These are phyloP conservation scores for Flaveria sonorensis DNA, from an alignment of 129 eudicot species.

Conservation along the genomic window DNA sequence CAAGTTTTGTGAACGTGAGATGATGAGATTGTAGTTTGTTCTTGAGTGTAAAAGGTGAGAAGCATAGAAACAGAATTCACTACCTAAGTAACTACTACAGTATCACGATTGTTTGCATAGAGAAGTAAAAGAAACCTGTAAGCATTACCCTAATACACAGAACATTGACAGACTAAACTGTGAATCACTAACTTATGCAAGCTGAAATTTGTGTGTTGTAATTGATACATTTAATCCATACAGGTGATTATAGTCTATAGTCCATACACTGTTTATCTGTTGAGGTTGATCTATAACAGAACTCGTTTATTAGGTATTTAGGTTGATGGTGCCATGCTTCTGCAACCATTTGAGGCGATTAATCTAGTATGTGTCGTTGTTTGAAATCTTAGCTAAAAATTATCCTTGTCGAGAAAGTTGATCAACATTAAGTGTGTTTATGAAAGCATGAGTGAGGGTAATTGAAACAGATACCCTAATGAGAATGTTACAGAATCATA, in stretches of 20 bases:
- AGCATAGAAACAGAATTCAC: not conserved
- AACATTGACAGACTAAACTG: not conserved
- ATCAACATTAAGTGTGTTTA: not conserved
- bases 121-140: too few species aligned
- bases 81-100: not conserved
- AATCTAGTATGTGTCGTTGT: not conserved
- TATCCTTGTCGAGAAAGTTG: not conserved
- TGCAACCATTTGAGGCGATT: not conserved
- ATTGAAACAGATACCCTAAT: not conserved
- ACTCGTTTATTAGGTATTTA: not conserved
- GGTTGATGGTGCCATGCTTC: conserved; percentile 16
- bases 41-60: too few species aligned
- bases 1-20: not conserved
- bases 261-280: not conserved
- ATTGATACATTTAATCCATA: not conserved
- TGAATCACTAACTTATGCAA: not conserved
- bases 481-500: not conserved
- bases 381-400: conserved; percentile 3
- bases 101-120: too few species aligned
- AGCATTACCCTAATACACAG: not conserved
- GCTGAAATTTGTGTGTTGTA: not conserved
- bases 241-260: not conserved
- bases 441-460: not conserved
- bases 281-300: not conserved
- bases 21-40: too few species aligned